Conservation (phyloP, 1,284 basidiomycete species). For the Microbotryum violaceum region DNA sequence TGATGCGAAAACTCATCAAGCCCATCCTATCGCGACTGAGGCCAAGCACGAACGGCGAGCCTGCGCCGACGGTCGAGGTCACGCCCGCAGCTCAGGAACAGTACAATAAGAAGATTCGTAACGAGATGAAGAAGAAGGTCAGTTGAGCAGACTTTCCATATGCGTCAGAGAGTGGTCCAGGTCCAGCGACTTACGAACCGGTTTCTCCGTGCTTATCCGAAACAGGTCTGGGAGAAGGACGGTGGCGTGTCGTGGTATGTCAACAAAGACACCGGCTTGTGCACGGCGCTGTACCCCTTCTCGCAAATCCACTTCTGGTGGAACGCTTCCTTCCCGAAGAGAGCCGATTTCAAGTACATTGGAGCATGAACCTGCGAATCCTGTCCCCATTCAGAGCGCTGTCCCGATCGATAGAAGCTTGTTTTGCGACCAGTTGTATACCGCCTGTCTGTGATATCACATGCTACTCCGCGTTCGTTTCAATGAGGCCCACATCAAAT, state of each 20-base stretch:
- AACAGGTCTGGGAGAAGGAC: constrained; percentile 26
- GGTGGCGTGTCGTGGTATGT: constrained; percentile 31
- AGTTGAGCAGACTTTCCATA: too few species aligned
- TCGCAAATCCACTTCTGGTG: constrained; percentile 31
- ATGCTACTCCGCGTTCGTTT: too few species aligned
- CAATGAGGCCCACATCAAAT: too few species aligned
- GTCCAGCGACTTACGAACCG: too few species aligned
- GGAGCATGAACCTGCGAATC: too few species aligned
- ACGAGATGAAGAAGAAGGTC: constrained; percentile 23
- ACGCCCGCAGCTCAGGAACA: constrained; percentile 18
- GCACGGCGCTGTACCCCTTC: constrained; percentile 26
- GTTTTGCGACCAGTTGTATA: too few species aligned
- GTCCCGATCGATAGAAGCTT: too few species aligned
- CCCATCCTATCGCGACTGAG: constrained; percentile 12
- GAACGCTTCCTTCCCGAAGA: constrained; percentile 14
- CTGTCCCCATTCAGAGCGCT: too few species aligned
- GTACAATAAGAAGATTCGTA: constrained; percentile 10
- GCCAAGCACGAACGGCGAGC: not conserved
- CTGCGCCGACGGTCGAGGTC: constrained; percentile 27
- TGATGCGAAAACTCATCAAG: constrained; percentile 24
- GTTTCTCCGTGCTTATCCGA: too few species aligned
- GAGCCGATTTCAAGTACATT: constrained; percentile 7
- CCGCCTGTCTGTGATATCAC: too few species aligned
- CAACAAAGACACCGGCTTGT: constrained; percentile 20
- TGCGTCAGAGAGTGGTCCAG: too few species aligned